These are phyloP conservation scores for Podospora anserina DNA, from an alignment of 495 filamentous ascomycete species.

Conservation along the genomic window DNA sequence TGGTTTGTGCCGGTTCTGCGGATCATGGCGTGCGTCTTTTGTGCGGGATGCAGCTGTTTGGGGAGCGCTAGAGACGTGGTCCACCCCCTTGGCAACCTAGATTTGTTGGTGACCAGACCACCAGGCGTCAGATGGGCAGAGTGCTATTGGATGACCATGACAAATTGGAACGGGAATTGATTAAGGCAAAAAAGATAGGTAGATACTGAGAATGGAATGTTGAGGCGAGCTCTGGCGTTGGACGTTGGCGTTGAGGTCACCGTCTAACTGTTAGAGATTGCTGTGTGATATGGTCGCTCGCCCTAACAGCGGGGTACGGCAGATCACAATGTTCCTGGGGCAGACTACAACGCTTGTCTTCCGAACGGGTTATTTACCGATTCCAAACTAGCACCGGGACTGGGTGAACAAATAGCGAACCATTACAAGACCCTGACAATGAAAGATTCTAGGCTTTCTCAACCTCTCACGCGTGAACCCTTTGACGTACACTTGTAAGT, in stretches of 20 bases:
- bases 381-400: not conserved
- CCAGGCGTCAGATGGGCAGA: not conserved
- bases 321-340: not conserved
- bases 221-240: not conserved
- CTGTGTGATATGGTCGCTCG: not conserved
- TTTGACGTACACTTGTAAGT: not conserved
- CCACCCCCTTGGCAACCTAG: not conserved
- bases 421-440: not conserved
- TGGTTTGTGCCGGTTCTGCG: conserved; percentile 20
- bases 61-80: not conserved
- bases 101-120: not conserved
- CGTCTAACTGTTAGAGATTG: not conserved
- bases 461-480: not conserved
- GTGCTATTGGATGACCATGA: not conserved
- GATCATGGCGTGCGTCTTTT: conserved; percentile 19
- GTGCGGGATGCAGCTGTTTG: conserved; percentile 8
- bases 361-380: not conserved
- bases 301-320: not conserved
- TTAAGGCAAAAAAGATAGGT: not conserved
- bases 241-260: not conserved
- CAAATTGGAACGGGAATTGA: not conserved
- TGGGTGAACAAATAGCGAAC: not conserved
- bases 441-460: not conserved
- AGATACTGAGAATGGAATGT: not conserved
- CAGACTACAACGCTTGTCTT: not conserved